phyloP scores from a whole-genome alignment of 202 grass and related monocot genomes.

The Eragrostis tef region DNA sequence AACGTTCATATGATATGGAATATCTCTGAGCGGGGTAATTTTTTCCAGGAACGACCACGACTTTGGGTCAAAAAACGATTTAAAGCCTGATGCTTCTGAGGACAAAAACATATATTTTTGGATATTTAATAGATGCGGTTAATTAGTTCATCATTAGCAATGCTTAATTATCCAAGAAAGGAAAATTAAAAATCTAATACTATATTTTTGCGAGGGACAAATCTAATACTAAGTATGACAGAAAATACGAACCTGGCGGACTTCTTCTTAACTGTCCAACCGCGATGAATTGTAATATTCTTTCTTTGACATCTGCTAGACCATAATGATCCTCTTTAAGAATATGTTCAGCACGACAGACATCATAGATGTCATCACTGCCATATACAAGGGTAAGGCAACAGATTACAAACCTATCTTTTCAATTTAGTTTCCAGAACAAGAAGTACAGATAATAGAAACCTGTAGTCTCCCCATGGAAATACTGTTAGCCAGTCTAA shows the following conservation, averaged over 20 bases:
- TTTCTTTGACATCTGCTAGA: slow-evolving; percentile 92
- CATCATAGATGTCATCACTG: slow-evolving; percentile 93
- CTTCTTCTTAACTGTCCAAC: slow-evolving; percentile 92
- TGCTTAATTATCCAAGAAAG: background rate
- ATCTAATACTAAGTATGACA: too few relatives aligned
- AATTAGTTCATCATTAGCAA: too few relatives aligned
- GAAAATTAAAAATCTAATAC: too few relatives aligned
- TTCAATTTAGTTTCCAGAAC: slow-evolving; percentile 36
- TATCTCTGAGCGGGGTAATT: too few relatives aligned
- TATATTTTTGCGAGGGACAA: too few relatives aligned
- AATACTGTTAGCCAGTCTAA: slow-evolving; percentile 95
- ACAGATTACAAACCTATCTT: slow-evolving; percentile 35
- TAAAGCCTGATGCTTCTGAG: too few relatives aligned
- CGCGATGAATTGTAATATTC: slow-evolving; percentile 97
- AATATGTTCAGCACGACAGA: slow-evolving; percentile 86
- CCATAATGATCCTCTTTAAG: slow-evolving; percentile 98
- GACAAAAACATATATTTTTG: too few relatives aligned
- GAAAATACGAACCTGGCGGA: slow-evolving; percentile 70
- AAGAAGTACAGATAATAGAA: slow-evolving; percentile 35
- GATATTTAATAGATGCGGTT: too few relatives aligned
- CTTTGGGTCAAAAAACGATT: too few relatives aligned
- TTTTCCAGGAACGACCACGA: too few relatives aligned
- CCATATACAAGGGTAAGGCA: slow-evolving; percentile 35
- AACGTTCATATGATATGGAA: too few relatives aligned
- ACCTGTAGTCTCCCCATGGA: slow-evolving; percentile 98